Percentiles rank a stretch among this genome's conserved stretches.
Conservation (phyloP, 345 rosid species). For the Triadica sebifera region DNA sequence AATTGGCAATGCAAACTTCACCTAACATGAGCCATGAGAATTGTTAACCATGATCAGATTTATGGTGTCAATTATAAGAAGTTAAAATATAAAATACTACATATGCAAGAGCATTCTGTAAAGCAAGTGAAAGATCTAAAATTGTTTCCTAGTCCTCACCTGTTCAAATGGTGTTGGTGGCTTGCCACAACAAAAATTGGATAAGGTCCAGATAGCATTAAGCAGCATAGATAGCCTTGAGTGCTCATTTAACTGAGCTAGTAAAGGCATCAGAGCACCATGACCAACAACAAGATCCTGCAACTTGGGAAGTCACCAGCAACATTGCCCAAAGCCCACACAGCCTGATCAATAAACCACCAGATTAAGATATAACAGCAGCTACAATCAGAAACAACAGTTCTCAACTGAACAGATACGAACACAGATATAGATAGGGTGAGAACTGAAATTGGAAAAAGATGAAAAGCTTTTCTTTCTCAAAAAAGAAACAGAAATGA, state of each 20-base stretch:
- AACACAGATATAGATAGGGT: neutral
- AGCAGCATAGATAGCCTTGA: slow-evolving; percentile 56
- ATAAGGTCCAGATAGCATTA: slow-evolving; percentile 59
- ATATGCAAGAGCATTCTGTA: neutral
- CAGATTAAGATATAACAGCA: neutral
- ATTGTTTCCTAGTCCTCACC: slow-evolving; percentile 18
- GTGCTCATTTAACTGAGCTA: slow-evolving; percentile 48
- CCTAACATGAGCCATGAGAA: slow-evolving; percentile 40
- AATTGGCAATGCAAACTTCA: slow-evolving; percentile 73
- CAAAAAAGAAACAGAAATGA: neutral
- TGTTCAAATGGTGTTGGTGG: slow-evolving; percentile 59
- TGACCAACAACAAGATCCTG: slow-evolving; percentile 55
- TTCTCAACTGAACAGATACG: no score
- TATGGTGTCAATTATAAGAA: neutral
- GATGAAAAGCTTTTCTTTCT: no score
- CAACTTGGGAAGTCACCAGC: slow-evolving; percentile 57
- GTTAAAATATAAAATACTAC: neutral
- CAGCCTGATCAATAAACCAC: slow-evolving; percentile 33
- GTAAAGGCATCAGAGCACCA: slow-evolving; percentile 51
- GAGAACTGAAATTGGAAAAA: no score
- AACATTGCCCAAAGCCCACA: slow-evolving; percentile 71
- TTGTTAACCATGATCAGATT: neutral
- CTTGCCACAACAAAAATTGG: slow-evolving; percentile 59
- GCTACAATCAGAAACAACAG: no score
- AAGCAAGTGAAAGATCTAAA: neutral